Percentiles rank a stretch among this genome's conserved stretches.
Evolutionary conservation across 2,329 filamentous ascomycete genomes (phyloP).

Genomic region (Bertia moriformis): DNA sequence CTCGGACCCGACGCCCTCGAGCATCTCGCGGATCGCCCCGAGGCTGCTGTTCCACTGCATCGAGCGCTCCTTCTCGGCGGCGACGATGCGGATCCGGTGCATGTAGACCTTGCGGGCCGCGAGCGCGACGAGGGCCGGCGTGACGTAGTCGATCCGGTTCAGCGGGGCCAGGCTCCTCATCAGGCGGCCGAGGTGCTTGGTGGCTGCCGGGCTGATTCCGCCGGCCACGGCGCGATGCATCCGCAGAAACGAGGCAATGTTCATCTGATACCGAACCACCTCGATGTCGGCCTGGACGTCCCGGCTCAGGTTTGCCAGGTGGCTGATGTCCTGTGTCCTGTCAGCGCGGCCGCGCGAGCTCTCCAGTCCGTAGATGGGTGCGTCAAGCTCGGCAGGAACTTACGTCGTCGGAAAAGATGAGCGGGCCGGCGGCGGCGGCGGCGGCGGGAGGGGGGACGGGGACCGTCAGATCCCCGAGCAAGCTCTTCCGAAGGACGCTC

Average conservation of each 20-base stretch:
- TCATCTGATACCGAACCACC: slow-evolving; percentile 70
- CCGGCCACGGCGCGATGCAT: slow-evolving; percentile 72
- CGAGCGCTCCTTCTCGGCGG: slow-evolving; percentile 63
- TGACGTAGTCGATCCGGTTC: slow-evolving; percentile 67
- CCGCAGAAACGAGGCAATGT: slow-evolving; percentile 74
- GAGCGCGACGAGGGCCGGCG: slow-evolving; percentile 69
- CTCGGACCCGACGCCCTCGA: slow-evolving; percentile 47
- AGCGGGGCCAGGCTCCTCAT: slow-evolving; percentile 63
- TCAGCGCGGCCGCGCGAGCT: not conserved
- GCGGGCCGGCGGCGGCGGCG: not conserved
- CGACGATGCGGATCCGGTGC: slow-evolving; percentile 63
- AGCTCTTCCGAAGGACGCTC: slow-evolving; percentile 8
- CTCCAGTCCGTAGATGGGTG: no score
- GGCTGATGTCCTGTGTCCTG: slow-evolving; percentile 33
- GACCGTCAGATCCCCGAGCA: slow-evolving; percentile 2
- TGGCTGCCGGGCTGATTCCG: slow-evolving; percentile 66
- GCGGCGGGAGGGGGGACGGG: slow-evolving; percentile 2
- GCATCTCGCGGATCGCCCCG: slow-evolving; percentile 48
- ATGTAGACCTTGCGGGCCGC: slow-evolving; percentile 77
- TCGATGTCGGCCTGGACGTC: slow-evolving; percentile 58
- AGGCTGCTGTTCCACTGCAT: slow-evolving; percentile 83
- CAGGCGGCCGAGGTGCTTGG: slow-evolving; percentile 60
- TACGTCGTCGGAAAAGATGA: slow-evolving; percentile 28
- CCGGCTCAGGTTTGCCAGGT: slow-evolving; percentile 41
- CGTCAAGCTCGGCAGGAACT: slow-evolving; percentile 6